Evolutionary conservation across 1,284 basidiomycete species (phyloP), one percentile per base, ranked within the genome.

Genomic region (Ceratobasidium sp.): DNA sequence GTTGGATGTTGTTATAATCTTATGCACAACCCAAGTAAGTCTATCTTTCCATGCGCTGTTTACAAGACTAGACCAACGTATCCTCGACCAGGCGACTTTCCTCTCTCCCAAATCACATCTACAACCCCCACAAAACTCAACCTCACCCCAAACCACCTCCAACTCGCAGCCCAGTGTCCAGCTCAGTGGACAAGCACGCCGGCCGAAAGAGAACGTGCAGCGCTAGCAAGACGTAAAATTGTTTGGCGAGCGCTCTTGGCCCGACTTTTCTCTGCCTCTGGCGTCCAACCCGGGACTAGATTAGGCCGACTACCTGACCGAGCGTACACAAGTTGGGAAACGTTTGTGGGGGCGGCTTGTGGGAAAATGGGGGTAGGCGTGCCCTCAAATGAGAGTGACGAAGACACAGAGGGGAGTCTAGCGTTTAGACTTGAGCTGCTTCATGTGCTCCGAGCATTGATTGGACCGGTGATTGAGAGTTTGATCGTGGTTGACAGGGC

Each of bases 271-370:
- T 45, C 36, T 26, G 14, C 48, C 74, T 50, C 46, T 48, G 23
- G 32, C 39, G 39, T 28, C 26, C 21, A 32, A 3, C 36, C 77
- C 36, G 6, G 39, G 16, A 46, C 5, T 41, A 34, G 79, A 69
- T 90, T 86, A 86, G 82, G 82, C 0, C 78, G 81, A 61, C 75
- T 83, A 45, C 80, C 79, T 69, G 79, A 80, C 69, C 72, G 77
- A 1, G 79, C 78, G 14, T 83, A 83, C 71, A 69, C 74, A n/a
- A 75, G 75, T 53, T 83, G 82, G 80, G 75, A 75, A n/a, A 76
- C 76, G 4, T 83, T 81, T 69, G 71, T 80, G 14, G 48, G 45
- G 2, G 73, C 65, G 14, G 80, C 80, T 6, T 74, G 74, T 39
- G 53, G 73, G 36, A 80, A 78, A 71, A 72, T 82, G 26, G 79